These are phyloP conservation scores for Nakaseomyces sp. DNA, from an alignment of 1,139 yeast species.

Conservation along the genomic window DNA sequence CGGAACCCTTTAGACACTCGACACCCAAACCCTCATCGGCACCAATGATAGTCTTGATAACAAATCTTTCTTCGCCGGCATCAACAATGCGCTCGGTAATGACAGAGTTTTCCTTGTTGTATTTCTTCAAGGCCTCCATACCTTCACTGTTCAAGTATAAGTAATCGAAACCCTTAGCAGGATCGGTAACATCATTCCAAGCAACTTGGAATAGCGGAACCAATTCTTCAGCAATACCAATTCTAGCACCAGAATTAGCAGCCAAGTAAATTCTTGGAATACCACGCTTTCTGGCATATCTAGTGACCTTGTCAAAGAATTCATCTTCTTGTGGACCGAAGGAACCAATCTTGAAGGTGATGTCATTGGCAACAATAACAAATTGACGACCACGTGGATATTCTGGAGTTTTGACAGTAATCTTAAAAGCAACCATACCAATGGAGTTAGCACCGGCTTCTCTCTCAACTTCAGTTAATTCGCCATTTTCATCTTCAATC, in stretches of 20 bases:
- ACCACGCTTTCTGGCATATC: slow-evolving; percentile 80
- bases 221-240: slow-evolving; percentile 94
- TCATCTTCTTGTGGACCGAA: slow-evolving; percentile 96
- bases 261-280: slow-evolving; percentile 91
- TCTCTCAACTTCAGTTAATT: slow-evolving; percentile 78
- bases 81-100: slow-evolving; percentile 75
- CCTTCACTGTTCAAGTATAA: slow-evolving; percentile 72
- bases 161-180: slow-evolving; percentile 83
- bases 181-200: slow-evolving; percentile 73
- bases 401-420: slow-evolving; percentile 89
- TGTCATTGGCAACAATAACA: slow-evolving; percentile 89
- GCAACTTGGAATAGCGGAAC: slow-evolving; percentile 83
- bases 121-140: slow-evolving; percentile 47
- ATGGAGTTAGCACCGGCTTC: slow-evolving; percentile 93
- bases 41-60: slow-evolving; percentile 81
- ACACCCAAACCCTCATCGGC: slow-evolving; percentile 96
- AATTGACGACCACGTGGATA: slow-evolving; percentile 94
- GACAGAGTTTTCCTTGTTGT: slow-evolving; percentile 54
- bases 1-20: slow-evolving; percentile 95
- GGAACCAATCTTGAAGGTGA: slow-evolving; percentile 95
- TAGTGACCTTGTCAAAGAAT: slow-evolving; percentile 87
- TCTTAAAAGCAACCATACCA: slow-evolving; percentile 97
- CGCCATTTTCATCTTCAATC: slow-evolving; percentile 71
- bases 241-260: slow-evolving; percentile 98
- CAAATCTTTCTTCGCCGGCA: slow-evolving; percentile 71